These are phyloP conservation scores for Aspergillus neoniger DNA, from an alignment of 2,329 filamentous ascomycete genomes.

Conservation along the genomic window DNA sequence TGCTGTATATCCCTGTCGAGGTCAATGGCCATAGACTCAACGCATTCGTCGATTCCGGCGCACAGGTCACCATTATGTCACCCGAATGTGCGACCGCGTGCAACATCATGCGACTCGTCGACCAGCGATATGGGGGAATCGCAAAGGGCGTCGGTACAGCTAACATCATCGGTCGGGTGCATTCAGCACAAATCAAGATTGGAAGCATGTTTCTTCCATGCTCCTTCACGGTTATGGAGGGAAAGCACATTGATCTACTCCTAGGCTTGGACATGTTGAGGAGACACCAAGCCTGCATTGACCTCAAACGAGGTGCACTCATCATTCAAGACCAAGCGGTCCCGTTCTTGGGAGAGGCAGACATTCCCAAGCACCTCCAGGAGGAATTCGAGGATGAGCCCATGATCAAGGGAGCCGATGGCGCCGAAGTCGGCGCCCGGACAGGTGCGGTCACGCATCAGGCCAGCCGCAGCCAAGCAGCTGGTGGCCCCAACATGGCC, in stretches of 20 bases:
- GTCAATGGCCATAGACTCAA: slow-evolving; percentile 93
- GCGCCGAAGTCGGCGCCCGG: slow-evolving; percentile 82
- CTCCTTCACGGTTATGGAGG: slow-evolving; percentile 99
- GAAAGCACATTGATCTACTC: slow-evolving; percentile 90
- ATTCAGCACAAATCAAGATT: slow-evolving; percentile 93
- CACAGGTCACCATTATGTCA: slow-evolving; percentile 98
- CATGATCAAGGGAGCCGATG: slow-evolving; percentile 78
- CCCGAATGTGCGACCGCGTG: slow-evolving; percentile 87
- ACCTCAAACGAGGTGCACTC: slow-evolving; percentile 79
- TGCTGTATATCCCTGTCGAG: slow-evolving; percentile 94
- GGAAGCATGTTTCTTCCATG: slow-evolving; percentile 84
- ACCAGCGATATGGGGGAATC: slow-evolving; percentile 87
- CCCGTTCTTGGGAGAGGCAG: slow-evolving; percentile 84
- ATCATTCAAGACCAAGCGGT: slow-evolving; percentile 88
- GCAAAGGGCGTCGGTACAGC: slow-evolving; percentile 93
- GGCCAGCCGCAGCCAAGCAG: slow-evolving; percentile 25
- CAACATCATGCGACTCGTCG: slow-evolving; percentile 93
- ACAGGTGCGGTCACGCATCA: slow-evolving; percentile 65
- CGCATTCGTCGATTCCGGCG: slow-evolving; percentile 94
- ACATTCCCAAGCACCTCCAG: slow-evolving; percentile 79
- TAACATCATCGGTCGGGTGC: slow-evolving; percentile 89
- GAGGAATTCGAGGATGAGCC: slow-evolving; percentile 79
- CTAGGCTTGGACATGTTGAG: slow-evolving; percentile 96
- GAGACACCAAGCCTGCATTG: slow-evolving; percentile 89
- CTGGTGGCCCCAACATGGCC: slow-evolving; percentile 19